Conservation (phyloP, 257 asterid genomes). For the Gentiana dahurica region DNA sequence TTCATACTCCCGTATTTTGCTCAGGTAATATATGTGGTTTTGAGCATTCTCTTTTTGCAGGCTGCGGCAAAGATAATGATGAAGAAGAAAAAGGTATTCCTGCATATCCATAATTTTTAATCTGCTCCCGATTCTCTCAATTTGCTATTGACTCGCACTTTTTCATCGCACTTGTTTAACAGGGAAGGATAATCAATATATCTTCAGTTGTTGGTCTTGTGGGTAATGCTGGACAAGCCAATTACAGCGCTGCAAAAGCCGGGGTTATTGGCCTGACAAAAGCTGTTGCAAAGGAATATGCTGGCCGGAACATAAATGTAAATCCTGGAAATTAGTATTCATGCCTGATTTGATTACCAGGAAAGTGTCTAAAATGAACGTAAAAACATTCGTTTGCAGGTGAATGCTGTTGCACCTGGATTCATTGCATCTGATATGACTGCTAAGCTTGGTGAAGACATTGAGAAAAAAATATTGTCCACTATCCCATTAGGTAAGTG, state of each 20-base stretch:
- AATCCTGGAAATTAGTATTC: slow-evolving; percentile 17
- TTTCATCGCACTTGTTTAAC: slow-evolving; percentile 9
- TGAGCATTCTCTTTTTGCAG: slow-evolving; percentile 33
- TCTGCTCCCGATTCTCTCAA: background rate
- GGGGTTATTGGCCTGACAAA: slow-evolving; percentile 94
- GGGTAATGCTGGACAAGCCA: slow-evolving; percentile 95
- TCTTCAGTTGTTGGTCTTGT: slow-evolving; percentile 93
- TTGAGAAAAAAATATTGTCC: slow-evolving; percentile 71
- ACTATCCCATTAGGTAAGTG: slow-evolving; percentile 65
- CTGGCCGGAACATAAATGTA: slow-evolving; percentile 81
- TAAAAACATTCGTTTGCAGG: slow-evolving; percentile 26
- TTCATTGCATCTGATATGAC: slow-evolving; percentile 94
- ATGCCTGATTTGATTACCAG: background rate
- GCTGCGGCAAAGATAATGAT: slow-evolving; percentile 95
- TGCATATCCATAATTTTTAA: too few species aligned
- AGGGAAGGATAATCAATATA: slow-evolving; percentile 94
- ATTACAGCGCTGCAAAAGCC: slow-evolving; percentile 97
- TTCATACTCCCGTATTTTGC: background rate
- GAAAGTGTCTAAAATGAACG: background rate
- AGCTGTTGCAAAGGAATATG: slow-evolving; percentile 87
- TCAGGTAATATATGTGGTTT: slow-evolving; percentile 10
- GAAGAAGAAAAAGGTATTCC: slow-evolving; percentile 87
- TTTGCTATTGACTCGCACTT: background rate
- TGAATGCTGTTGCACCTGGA: slow-evolving; percentile 96
- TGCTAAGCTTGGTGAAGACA: slow-evolving; percentile 62